A percentile compares a stretch with the other conserved stretches of the same genome.
phyloP scores from a whole-genome alignment of 805 yeast species.

The Teunomyces stri region DNA sequence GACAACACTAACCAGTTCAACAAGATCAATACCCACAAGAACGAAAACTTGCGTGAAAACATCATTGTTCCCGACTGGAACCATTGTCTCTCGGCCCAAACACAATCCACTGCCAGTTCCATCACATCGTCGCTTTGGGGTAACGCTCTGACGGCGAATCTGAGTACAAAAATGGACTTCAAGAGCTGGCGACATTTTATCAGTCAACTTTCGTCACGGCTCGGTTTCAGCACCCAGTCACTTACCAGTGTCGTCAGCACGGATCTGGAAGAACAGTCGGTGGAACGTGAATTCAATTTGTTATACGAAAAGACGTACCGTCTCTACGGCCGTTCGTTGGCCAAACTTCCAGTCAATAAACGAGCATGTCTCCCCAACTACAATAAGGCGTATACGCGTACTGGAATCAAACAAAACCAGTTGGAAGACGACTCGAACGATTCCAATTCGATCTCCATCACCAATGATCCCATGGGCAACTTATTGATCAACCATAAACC shows the following conservation, averaged over 20 bases:
- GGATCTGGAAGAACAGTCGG: constrained; percentile 14
- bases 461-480: constrained; percentile 42
- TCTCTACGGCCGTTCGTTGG: constrained; percentile 36
- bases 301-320: constrained; percentile 36
- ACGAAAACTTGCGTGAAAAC: constrained; percentile 40
- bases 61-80: constrained; percentile 44
- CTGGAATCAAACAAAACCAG: constrained; percentile 20
- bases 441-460: constrained; percentile 34
- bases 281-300: constrained; percentile 31
- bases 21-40: constrained; percentile 43
- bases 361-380: constrained; percentile 41
- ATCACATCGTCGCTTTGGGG: constrained; percentile 23
- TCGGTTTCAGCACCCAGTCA: constrained; percentile 35
- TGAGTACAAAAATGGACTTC: constrained; percentile 26
- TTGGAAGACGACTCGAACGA: constrained; percentile 27
- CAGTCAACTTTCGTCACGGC: constrained; percentile 29
- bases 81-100: constrained; percentile 32
- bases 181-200: constrained; percentile 36
- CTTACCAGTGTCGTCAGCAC: constrained; percentile 23
- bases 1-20: constrained; percentile 37
- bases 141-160: constrained; percentile 23
- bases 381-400: constrained; percentile 25
- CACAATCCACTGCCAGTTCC: constrained; percentile 13
- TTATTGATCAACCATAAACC: constrained; percentile 33
- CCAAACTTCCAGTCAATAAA: constrained; percentile 34